A percentile compares a stretch with the other conserved stretches of the same genome.
These are phyloP conservation scores for Podospora fimiseda DNA, from an alignment of 495 filamentous ascomycete species.

Conservation along the genomic window DNA sequence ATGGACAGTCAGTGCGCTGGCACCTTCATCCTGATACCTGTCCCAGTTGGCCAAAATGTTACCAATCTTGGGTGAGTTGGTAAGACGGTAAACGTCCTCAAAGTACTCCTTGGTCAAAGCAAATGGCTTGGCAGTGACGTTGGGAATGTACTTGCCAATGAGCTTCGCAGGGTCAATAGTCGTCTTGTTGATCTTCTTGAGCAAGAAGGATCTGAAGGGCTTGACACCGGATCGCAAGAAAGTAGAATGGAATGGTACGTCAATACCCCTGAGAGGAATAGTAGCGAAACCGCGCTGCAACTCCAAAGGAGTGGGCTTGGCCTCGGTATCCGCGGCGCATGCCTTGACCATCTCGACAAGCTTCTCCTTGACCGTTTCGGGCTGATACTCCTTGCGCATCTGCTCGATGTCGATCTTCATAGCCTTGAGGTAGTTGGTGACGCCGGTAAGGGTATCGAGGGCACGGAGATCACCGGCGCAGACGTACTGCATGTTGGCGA, in stretches of 20 bases:
- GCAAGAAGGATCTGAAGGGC: slow-evolving; percentile 91
- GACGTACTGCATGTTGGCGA: slow-evolving; percentile 97
- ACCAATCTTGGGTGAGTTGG: slow-evolving; percentile 87
- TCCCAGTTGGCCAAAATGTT: slow-evolving; percentile 83
- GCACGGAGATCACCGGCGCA: slow-evolving; percentile 95
- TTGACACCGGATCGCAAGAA: slow-evolving; percentile 97
- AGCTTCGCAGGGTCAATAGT: slow-evolving; percentile 95
- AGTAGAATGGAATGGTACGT: slow-evolving; percentile 97
- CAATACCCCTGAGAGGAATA: slow-evolving; percentile 92
- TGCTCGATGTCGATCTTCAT: slow-evolving; percentile 95
- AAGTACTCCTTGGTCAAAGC: slow-evolving; percentile 97
- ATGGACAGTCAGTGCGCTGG: background rate
- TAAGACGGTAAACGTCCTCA: slow-evolving; percentile 92
- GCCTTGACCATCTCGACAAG: slow-evolving; percentile 65
- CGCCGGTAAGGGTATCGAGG: slow-evolving; percentile 85
- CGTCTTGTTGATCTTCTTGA: slow-evolving; percentile 99
- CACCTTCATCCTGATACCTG: slow-evolving; percentile 42
- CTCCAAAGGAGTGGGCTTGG: slow-evolving; percentile 79
- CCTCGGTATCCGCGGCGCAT: slow-evolving; percentile 75
- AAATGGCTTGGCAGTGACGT: slow-evolving; percentile 93
- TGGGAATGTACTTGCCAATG: slow-evolving; percentile 97
- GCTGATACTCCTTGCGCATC: slow-evolving; percentile 74
- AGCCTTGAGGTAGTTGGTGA: slow-evolving; percentile 88
- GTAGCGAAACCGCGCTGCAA: slow-evolving; percentile 94
- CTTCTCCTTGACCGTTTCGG: slow-evolving; percentile 52